phyloP scores from a whole-genome alignment of 148 eudicot species.

The Rheum nobile region DNA sequence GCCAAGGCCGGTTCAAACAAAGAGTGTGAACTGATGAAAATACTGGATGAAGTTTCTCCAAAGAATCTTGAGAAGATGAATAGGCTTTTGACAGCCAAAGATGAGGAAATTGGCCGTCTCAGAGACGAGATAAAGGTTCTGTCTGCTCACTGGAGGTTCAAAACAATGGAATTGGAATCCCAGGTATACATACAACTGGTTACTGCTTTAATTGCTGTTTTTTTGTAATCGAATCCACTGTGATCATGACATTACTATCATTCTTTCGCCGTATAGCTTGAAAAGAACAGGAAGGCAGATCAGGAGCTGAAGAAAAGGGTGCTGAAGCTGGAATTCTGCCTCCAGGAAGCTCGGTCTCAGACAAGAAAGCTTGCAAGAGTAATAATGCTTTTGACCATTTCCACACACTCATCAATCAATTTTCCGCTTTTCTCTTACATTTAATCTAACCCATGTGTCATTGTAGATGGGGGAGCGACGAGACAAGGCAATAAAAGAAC shows the following conservation, averaged over 20 bases:
- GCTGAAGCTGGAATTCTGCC: slow-evolving; percentile 85
- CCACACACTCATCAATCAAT: not conserved
- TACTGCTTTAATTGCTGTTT: not conserved
- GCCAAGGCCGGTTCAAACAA: slow-evolving; percentile 53
- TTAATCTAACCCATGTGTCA: not conserved
- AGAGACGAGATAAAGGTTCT: slow-evolving; percentile 69
- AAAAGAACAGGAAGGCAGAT: slow-evolving; percentile 72
- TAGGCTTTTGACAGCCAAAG: slow-evolving; percentile 58
- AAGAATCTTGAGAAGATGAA: slow-evolving; percentile 66
- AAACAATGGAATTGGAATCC: slow-evolving; percentile 69
- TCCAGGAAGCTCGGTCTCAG: slow-evolving; percentile 93
- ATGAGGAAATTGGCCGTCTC: slow-evolving; percentile 66
- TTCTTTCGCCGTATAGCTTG: slow-evolving; percentile 35
- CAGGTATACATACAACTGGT: slow-evolving; percentile 33
- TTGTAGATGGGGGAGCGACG: slow-evolving; percentile 76
- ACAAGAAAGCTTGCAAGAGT: slow-evolving; percentile 95
- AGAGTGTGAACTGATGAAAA: slow-evolving; percentile 54
- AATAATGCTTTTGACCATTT: not conserved
- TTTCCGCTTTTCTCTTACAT: not conserved
- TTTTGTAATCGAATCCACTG: not conserved
- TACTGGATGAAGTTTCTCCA: slow-evolving; percentile 75
- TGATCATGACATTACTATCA: not conserved
- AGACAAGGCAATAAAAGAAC: slow-evolving; percentile 80
- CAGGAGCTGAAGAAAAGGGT: slow-evolving; percentile 90
- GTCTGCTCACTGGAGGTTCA: slow-evolving; percentile 88